Evolutionary conservation across 1,284 basidiomycete genomes (phyloP).

Genomic region (Microbotryum silenes-acaulis): DNA sequence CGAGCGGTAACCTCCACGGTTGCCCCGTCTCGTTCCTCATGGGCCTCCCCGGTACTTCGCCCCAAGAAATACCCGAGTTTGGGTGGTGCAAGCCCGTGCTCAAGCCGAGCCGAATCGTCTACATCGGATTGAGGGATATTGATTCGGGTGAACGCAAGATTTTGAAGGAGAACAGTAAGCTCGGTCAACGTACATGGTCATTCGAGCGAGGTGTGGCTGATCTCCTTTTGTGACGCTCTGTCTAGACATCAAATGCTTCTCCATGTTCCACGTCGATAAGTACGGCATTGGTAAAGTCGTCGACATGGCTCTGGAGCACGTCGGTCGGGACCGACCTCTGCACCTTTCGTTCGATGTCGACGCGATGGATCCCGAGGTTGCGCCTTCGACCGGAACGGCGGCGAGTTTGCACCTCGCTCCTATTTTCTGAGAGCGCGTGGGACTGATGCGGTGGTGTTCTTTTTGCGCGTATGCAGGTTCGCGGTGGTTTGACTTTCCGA

Average conservation of each 20-base stretch:
- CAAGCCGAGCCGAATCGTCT: slow-evolving; percentile 67
- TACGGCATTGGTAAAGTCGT: slow-evolving; percentile 92
- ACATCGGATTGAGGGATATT: slow-evolving; percentile 92
- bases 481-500: slow-evolving; percentile 91
- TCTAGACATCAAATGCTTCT: slow-evolving; percentile 75
- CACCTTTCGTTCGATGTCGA: slow-evolving; percentile 95
- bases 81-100: slow-evolving; percentile 72
- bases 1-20: slow-evolving; percentile 90
- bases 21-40: slow-evolving; percentile 92
- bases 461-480: slow-evolving; percentile 50
- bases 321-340: slow-evolving; percentile 80
- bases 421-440: background rate
- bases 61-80: slow-evolving; percentile 51
- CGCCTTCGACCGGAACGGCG: slow-evolving; percentile 90
- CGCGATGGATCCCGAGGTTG: slow-evolving; percentile 71
- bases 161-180: slow-evolving; percentile 59
- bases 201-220: background rate
- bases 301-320: slow-evolving; percentile 88
- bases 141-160: slow-evolving; percentile 85
- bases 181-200: background rate
- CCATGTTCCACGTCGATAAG: slow-evolving; percentile 97
- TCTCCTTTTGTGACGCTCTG: too few relatives aligned
- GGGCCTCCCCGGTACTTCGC: slow-evolving; percentile 38
- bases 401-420: slow-evolving; percentile 44
- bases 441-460: background rate